Evolutionary conservation across 2,329 filamentous ascomycete genomes (phyloP), one percentile per base, ranked within the genome.

Genomic region (Cercospora zeina): DNA sequence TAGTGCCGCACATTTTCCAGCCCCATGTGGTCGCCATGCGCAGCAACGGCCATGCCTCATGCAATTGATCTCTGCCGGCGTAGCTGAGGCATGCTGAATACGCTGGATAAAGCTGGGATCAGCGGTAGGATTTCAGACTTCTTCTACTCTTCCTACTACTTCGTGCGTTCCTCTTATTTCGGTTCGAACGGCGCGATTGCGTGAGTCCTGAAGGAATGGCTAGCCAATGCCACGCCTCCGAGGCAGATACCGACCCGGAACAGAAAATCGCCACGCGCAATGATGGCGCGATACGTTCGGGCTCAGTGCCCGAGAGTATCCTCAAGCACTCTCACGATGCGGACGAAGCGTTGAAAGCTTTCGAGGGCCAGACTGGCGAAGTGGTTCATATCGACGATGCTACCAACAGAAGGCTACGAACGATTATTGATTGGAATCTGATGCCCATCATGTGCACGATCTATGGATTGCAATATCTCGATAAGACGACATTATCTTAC

Each of bases 381-480:
- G 70, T 80, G 0, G 75, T 86, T 21, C 77, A 81, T 36, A 73
- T 87, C 36, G 83, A 83, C 58, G 82, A 82, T 65, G 80, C 79
- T 51, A 85, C 83, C 24, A 86, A 85, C 67, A 83, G 80, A 65
- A 76, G 83, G n/a, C 70, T 89, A 14, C 70, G 88, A n/a, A 75
- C 79, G 16, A 83, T 79, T 58, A 87, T 89, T 62, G 87, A 89
- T 72, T 82, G 78, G 80, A 82, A 85, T 69, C 74, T 86, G 65
- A 84, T 87, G 80, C 85, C 84, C 0, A 73, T 85, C 31, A 79
- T 87, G 72, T 85, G 83, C 74, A 59, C 78, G 66, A 68, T 83
- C 0, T 87, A 87, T 68, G 80, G 83, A n/a, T 74, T 87, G 4
- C 85, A 87, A 63, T 87, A 82, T 65, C 76, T 85, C 1, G 85